Percentiles rank a stretch among this genome's conserved stretches.
Evolutionary conservation across 495 filamentous ascomycete genomes (phyloP).

Genomic region (Xylaria palmicola): DNA sequence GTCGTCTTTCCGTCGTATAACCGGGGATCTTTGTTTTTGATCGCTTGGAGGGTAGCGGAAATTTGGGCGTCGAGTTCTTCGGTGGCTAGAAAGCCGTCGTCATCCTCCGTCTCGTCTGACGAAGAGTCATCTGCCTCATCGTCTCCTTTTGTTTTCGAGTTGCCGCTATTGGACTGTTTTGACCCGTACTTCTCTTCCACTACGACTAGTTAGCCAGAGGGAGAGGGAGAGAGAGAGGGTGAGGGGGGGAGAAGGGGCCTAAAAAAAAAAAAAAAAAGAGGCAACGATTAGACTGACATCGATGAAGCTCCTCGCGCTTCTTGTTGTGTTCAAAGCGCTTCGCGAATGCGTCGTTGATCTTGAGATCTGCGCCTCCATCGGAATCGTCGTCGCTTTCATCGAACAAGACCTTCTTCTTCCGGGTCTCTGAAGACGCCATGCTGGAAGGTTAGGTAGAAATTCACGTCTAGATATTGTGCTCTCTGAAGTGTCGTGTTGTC

Average conservation of each 20-base stretch:
- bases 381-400: slow-evolving; percentile 51
- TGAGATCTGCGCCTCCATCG: slow-evolving; percentile 59
- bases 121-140: slow-evolving; percentile 57
- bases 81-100: slow-evolving; percentile 80
- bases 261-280: background rate
- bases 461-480: no score
- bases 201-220: slow-evolving; percentile 31
- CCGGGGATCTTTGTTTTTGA: slow-evolving; percentile 82
- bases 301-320: slow-evolving; percentile 85
- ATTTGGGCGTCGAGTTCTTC: slow-evolving; percentile 83
- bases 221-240: background rate
- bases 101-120: slow-evolving; percentile 82
- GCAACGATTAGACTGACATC: slow-evolving; percentile 54
- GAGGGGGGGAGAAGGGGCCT: background rate
- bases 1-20: slow-evolving; percentile 77
- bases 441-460: slow-evolving; percentile 6
- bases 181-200: slow-evolving; percentile 87
- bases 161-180: slow-evolving; percentile 26
- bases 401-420: slow-evolving; percentile 34
- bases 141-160: slow-evolving; percentile 44
- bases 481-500: background rate
- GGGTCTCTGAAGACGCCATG: slow-evolving; percentile 26
- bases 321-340: slow-evolving; percentile 93
- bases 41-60: slow-evolving; percentile 76
- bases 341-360: slow-evolving; percentile 89